Percentiles rank a stretch among this genome's conserved stretches.
These are phyloP conservation scores for Lentinula raphanica DNA, from an alignment of 768 basidiomycete species.

Conservation along the genomic window DNA sequence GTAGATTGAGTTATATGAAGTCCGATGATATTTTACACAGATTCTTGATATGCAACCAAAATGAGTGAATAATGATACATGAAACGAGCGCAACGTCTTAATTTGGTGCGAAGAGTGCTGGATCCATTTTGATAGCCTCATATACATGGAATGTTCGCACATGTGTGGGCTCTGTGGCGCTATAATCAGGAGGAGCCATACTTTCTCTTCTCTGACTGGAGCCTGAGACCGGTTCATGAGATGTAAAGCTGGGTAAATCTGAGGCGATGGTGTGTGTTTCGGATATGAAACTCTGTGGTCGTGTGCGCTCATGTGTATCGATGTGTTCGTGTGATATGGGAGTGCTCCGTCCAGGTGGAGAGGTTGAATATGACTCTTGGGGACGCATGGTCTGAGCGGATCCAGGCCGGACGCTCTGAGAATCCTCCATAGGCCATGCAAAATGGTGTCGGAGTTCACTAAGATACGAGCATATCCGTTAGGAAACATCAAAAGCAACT, in stretches of 20 bases:
- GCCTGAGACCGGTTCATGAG: background rate
- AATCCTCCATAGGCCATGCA: conserved; percentile 4
- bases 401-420: background rate
- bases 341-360: background rate
- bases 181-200: conserved; percentile 18
- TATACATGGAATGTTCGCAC: conserved; percentile 22
- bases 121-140: conserved; percentile 19
- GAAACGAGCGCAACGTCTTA: background rate
- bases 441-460: conserved; percentile 10
- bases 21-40: background rate
- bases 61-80: background rate
- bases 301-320: background rate
- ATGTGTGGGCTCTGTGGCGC: conserved; percentile 19
- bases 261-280: background rate
- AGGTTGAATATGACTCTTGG: background rate
- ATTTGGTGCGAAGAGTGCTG: conserved; percentile 2
- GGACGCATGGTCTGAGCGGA: background rate
- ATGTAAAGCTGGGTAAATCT: background rate
- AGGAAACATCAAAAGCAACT: background rate
- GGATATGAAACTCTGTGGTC: background rate
- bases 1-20: background rate
- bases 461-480: background rate
- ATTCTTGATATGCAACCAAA: background rate
- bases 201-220: background rate
- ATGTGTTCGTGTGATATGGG: background rate